phyloP scores from a whole-genome alignment of 352 stramenopile species.

The Pythium chondricola region DNA sequence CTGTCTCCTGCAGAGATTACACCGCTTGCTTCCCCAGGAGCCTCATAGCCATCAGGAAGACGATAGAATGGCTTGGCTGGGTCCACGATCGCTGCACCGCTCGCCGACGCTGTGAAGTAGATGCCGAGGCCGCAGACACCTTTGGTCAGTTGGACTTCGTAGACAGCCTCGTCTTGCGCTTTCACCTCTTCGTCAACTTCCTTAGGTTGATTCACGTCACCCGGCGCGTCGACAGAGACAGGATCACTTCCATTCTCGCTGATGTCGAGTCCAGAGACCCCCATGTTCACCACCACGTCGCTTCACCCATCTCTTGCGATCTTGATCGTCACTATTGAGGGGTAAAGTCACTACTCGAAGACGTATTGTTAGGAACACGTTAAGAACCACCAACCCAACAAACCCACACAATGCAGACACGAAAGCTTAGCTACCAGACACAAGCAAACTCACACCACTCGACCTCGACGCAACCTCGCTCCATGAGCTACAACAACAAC shows the following conservation, averaged over 20 bases:
- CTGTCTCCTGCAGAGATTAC: slow-evolving; percentile 40
- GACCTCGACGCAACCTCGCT: not conserved
- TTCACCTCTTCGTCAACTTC: not conserved
- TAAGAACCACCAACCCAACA: slow-evolving; percentile 9
- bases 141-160: slow-evolving; percentile 50
- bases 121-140: slow-evolving; percentile 62
- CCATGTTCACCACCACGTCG: too few relatives aligned
- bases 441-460: not conserved
- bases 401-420: not conserved
- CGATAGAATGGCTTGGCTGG: slow-evolving; percentile 58
- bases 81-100: slow-evolving; percentile 49
- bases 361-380: too few relatives aligned
- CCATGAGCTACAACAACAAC: slow-evolving; percentile 66
- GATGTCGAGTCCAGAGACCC: too few relatives aligned
- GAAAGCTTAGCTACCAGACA: too few relatives aligned
- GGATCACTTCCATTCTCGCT: too few relatives aligned
- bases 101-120: slow-evolving; percentile 41
- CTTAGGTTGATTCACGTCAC: not conserved
- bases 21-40: slow-evolving; percentile 52
- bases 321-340: too few relatives aligned
- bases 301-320: too few relatives aligned
- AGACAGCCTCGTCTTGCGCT: slow-evolving; percentile 12
- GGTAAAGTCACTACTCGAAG: too few relatives aligned
- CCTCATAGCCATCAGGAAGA: slow-evolving; percentile 38
- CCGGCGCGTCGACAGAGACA: too few relatives aligned